Percentiles rank a stretch among this genome's conserved stretches.
Conservation (phyloP, 2,329 filamentous ascomycete species). For the Exophiala spinifera region DNA sequence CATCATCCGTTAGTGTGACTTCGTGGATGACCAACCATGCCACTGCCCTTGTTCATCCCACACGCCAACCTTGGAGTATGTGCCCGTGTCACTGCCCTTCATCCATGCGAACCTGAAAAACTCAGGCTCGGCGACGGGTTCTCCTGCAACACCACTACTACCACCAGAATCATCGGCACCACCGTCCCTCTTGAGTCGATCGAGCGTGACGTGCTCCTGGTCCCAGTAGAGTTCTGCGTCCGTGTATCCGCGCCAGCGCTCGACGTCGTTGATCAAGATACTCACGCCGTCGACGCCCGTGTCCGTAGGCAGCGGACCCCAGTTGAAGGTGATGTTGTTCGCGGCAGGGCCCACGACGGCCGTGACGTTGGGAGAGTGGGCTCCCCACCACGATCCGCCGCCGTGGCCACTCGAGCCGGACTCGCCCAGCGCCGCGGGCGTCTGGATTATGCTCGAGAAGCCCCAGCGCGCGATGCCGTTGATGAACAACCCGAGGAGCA, state of each 20-base stretch:
- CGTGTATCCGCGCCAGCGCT: conserved; percentile 56
- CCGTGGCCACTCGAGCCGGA: conserved; percentile 41
- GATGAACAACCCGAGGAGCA: conserved; percentile 86
- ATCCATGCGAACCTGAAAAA: conserved; percentile 50
- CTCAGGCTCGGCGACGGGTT: conserved; percentile 27
- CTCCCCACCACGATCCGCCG: conserved; percentile 44
- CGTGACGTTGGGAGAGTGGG: conserved; percentile 55
- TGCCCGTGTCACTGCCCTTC: conserved; percentile 28
- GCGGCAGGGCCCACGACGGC: conserved; percentile 22
- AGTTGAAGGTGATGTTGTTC: conserved; percentile 44
- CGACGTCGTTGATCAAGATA: conserved; percentile 62
- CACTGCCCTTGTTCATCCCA: conserved; percentile 16
- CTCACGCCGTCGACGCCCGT: conserved; percentile 54
- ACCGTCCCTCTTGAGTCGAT: conserved; percentile 14
- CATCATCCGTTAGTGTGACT: too few relatives aligned
- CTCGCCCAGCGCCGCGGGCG: conserved; percentile 64
- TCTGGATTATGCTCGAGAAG: conserved; percentile 85
- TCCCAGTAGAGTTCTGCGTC: conserved; percentile 47
- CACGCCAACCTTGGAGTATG: conserved; percentile 24
- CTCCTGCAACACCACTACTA: too few relatives aligned
- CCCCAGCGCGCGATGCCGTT: conserved; percentile 94
- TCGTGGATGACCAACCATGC: too few relatives aligned
- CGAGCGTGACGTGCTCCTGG: conserved; percentile 28
- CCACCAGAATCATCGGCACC: conserved; percentile 15
- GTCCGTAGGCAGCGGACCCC: conserved; percentile 38